Percentiles rank a stretch among this genome's conserved stretches.
phyloP scores from a whole-genome alignment of 768 basidiomycete species.

The Podaxis rugospora region DNA sequence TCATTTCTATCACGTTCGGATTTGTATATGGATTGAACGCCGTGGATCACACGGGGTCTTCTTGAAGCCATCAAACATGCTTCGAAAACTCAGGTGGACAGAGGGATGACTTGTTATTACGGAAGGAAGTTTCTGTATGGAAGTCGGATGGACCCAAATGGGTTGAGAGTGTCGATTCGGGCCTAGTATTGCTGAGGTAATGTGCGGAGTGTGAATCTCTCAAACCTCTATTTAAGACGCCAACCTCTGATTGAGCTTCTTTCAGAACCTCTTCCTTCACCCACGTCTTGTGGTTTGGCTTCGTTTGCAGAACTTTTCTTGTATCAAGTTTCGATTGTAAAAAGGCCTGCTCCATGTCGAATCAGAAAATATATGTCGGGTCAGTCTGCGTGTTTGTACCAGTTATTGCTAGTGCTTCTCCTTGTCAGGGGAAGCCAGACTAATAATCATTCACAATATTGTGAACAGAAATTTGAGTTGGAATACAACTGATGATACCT shows the following conservation, averaged over 20 bases:
- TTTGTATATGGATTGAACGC: neutral
- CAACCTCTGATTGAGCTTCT: neutral
- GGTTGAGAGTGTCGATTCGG: neutral
- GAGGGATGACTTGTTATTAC: slow-evolving; percentile 7
- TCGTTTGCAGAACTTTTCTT: slow-evolving; percentile 37
- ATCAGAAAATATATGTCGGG: slow-evolving; percentile 86
- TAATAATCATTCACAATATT: slow-evolving; percentile 51
- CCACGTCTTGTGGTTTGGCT: slow-evolving; percentile 9
- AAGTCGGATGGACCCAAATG: slow-evolving; percentile 6
- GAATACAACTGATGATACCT: slow-evolving; percentile 92
- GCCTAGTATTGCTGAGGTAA: slow-evolving; percentile 19
- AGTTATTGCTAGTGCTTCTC: slow-evolving; percentile 43
- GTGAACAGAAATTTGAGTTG: slow-evolving; percentile 88
- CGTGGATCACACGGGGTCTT: slow-evolving; percentile 8
- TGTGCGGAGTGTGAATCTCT: slow-evolving; percentile 10
- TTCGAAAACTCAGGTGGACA: slow-evolving; percentile 9
- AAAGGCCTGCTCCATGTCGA: slow-evolving; percentile 57
- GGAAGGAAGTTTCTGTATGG: slow-evolving; percentile 5
- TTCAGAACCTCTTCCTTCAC: slow-evolving; percentile 8
- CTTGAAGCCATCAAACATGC: slow-evolving; percentile 2
- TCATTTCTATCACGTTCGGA: neutral
- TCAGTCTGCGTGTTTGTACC: slow-evolving; percentile 68
- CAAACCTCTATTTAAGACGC: slow-evolving; percentile 7
- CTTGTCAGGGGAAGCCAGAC: slow-evolving; percentile 45
- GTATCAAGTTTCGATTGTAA: slow-evolving; percentile 52